Conservation (phyloP, 2,329 filamentous ascomycete species). For the Chaetomium strumarium region DNA sequence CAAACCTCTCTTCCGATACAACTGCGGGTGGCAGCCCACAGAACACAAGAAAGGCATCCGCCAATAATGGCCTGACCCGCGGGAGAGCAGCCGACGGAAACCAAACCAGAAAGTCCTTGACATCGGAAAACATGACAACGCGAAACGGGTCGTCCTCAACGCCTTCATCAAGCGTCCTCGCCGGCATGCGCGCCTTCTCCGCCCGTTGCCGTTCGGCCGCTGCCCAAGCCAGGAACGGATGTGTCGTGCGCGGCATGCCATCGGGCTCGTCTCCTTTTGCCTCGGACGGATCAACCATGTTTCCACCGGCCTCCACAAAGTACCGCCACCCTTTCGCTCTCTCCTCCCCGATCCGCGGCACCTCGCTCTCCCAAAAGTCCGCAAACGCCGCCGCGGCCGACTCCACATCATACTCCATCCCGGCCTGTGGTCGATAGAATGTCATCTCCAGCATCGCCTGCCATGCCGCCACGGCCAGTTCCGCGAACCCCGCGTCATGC, state of each 20-base stretch:
- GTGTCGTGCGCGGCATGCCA: slow-evolving; percentile 30
- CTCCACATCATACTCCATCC: slow-evolving; percentile 17
- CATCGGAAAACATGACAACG: slow-evolving; percentile 72
- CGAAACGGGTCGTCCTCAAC: slow-evolving; percentile 77
- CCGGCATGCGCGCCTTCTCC: slow-evolving; percentile 52
- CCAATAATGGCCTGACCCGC: slow-evolving; percentile 40
- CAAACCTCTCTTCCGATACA: slow-evolving; percentile 23
- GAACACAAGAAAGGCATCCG: slow-evolving; percentile 68
- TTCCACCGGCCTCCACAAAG: slow-evolving; percentile 36
- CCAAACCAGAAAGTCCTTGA: slow-evolving; percentile 56
- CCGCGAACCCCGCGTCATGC: slow-evolving; percentile 69
- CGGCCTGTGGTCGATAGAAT: slow-evolving; percentile 43
- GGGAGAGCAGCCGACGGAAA: slow-evolving; percentile 37
- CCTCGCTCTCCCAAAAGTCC: slow-evolving; percentile 84
- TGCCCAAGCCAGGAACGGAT: slow-evolving; percentile 48
- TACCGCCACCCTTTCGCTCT: slow-evolving; percentile 64
- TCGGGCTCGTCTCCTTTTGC: slow-evolving; percentile 25
- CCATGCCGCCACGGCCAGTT: slow-evolving; percentile 74
- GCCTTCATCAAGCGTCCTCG: slow-evolving; percentile 67
- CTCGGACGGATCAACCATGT: slow-evolving; percentile 37
- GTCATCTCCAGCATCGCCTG: slow-evolving; percentile 73
- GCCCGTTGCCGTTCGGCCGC: slow-evolving; percentile 47
- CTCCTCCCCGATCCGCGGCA: slow-evolving; percentile 68
- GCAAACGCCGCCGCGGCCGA: slow-evolving; percentile 44
- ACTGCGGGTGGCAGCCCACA: slow-evolving; percentile 54